Conservation (phyloP, 2,329 filamentous ascomycete genomes). For the Aureobasidium uvarum region DNA sequence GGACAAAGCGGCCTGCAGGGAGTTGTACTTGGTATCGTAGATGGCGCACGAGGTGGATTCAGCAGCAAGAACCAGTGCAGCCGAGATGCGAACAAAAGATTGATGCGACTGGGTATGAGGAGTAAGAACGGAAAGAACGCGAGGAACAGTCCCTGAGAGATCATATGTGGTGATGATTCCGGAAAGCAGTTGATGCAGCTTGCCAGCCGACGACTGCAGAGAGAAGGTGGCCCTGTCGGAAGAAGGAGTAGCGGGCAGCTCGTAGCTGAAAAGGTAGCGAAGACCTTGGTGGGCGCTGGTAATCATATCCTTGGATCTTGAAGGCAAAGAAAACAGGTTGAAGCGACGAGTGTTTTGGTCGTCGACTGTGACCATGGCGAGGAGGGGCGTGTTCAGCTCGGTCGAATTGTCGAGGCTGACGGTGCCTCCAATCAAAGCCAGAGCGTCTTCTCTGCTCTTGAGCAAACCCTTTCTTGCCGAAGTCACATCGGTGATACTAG, state of each 20-base stretch:
- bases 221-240: constrained; percentile 30
- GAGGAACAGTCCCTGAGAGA: constrained; percentile 61
- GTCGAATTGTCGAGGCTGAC: constrained; percentile 34
- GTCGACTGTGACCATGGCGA: constrained; percentile 37
- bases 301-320: constrained; percentile 27
- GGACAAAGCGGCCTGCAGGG: constrained; percentile 46
- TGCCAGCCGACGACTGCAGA: constrained; percentile 58
- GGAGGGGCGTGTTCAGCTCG: constrained; percentile 39
- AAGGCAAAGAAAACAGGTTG: constrained; percentile 26
- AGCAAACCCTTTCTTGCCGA: constrained; percentile 47
- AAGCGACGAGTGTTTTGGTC: constrained; percentile 14
- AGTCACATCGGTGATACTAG: constrained; percentile 36
- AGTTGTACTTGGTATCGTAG: constrained; percentile 67
- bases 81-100: constrained; percentile 66
- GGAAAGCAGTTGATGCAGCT: constrained; percentile 59
- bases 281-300: constrained; percentile 27
- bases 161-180: constrained; percentile 62
- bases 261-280: constrained; percentile 31
- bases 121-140: constrained; percentile 51
- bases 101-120: constrained; percentile 50
- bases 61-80: constrained; percentile 63
- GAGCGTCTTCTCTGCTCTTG: constrained; percentile 46
- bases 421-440: constrained; percentile 41
- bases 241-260: constrained; percentile 29
- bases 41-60: constrained; percentile 58